Percentiles rank a stretch among this genome's conserved stretches.
These are phyloP conservation scores for Botryotinia globosa DNA, from an alignment of 2,329 filamentous ascomycete species.

Conservation along the genomic window DNA sequence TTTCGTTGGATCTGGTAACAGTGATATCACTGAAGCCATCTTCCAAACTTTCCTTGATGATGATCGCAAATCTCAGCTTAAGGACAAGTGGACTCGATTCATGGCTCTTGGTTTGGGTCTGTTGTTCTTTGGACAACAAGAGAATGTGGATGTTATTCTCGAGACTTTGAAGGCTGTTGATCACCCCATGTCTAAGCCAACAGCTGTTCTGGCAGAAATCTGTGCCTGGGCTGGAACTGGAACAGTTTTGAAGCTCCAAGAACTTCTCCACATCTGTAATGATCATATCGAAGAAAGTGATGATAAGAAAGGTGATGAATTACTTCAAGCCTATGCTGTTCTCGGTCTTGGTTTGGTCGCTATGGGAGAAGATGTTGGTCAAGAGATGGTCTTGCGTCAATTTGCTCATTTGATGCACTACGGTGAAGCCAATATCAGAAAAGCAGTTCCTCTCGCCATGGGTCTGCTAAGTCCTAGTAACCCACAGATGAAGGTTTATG, in stretches of 20 bases:
- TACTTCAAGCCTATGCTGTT: conserved; percentile 94
- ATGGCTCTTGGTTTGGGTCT: conserved; percentile 90
- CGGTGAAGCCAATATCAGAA: conserved; percentile 93
- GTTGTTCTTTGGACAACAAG: conserved; percentile 93
- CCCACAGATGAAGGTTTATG: conserved; percentile 99
- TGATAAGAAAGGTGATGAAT: conserved; percentile 91
- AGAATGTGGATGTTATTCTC: conserved; percentile 96
- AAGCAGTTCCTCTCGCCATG: conserved; percentile 94
- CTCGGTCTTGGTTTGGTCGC: conserved; percentile 90
- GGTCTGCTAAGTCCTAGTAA: conserved; percentile 95
- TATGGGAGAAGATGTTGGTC: conserved; percentile 97
- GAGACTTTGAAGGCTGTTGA: conserved; percentile 97
- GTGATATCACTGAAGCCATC: conserved; percentile 88
- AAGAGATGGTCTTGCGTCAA: conserved; percentile 97
- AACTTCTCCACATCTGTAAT: conserved; percentile 96
- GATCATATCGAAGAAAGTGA: conserved; percentile 94
- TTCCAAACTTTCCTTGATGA: conserved; percentile 92
- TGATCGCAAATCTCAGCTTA: conserved; percentile 83
- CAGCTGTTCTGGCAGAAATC: conserved; percentile 88
- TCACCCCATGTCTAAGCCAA: conserved; percentile 95
- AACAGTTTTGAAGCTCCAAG: conserved; percentile 94
- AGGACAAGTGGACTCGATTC: conserved; percentile 98
- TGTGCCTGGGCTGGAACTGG: conserved; percentile 98
- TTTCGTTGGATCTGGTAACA: conserved; percentile 88
- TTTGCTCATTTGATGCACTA: conserved; percentile 99